Percentiles rank a stretch among this genome's conserved stretches.
Evolutionary conservation across 2,329 filamentous ascomycete species (phyloP).

Genomic region (Emmonsia crescens): DNA sequence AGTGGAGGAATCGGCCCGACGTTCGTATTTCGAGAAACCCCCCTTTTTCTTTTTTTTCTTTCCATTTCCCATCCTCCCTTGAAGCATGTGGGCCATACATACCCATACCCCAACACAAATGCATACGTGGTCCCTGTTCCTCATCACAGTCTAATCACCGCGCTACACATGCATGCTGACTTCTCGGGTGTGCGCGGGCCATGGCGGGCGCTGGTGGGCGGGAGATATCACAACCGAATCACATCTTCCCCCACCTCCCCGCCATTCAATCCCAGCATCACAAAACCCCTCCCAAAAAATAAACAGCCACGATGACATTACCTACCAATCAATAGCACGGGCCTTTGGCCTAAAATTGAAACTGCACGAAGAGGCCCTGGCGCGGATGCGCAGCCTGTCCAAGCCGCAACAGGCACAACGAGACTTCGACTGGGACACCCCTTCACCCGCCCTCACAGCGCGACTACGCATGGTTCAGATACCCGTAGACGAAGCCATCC

Average conservation of each 20-base stretch:
- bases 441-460: constrained; percentile 65
- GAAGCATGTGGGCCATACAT: background rate
- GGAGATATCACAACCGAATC: background rate
- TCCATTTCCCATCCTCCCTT: background rate
- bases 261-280: background rate
- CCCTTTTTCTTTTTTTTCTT: background rate
- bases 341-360: constrained; percentile 69
- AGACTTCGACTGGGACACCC: constrained; percentile 73
- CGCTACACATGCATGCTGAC: background rate
- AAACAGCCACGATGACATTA: constrained; percentile 90
- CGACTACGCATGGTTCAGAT: constrained; percentile 86
- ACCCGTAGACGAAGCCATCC: constrained; percentile 58
- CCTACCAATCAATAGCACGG: constrained; percentile 85
- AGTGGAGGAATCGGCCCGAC: constrained; percentile 94
- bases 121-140: background rate
- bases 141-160: background rate
- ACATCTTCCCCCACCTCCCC: background rate
- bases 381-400: constrained; percentile 73
- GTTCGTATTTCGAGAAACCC: constrained; percentile 39
- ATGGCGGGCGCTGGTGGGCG: background rate
- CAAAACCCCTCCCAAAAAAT: background rate
- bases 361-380: constrained; percentile 65
- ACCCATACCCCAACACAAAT: background rate
- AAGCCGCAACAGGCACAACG: constrained; percentile 61
- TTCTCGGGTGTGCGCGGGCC: background rate